A percentile compares a stretch with the other conserved stretches of the same genome.
phyloP scores from a whole-genome alignment of 2,329 filamentous ascomycete genomes.

The Verticillium alfalfae region DNA sequence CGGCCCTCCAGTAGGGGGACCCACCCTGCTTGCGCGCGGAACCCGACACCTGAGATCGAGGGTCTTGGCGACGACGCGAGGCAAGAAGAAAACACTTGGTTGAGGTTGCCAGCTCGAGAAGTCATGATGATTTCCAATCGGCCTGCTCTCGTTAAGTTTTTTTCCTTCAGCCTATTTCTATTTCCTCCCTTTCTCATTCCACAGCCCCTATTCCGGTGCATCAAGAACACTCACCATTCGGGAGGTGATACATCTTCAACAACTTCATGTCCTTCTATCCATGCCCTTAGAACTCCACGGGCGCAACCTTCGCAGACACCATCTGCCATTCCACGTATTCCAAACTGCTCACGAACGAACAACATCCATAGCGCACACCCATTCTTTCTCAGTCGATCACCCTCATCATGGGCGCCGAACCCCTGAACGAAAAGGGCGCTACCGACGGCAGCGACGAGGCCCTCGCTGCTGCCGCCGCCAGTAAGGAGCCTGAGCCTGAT shows the following conservation, averaged over 20 bases:
- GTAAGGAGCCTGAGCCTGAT: constrained; percentile 4
- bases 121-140: not conserved
- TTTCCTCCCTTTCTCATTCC: not conserved
- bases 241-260: too few species aligned
- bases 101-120: not conserved
- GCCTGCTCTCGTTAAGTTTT: not conserved
- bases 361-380: too few species aligned
- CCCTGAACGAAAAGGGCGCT: not conserved
- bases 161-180: not conserved
- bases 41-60: not conserved
- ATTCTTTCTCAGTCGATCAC: not conserved
- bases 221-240: too few species aligned
- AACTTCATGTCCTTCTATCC: not conserved
- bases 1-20: not conserved
- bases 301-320: not conserved
- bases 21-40: not conserved
- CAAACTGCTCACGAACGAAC: too few species aligned
- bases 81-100: not conserved
- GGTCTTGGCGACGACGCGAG: not conserved
- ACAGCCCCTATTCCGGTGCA: not conserved
- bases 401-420: not conserved
- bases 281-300: not conserved
- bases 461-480: not conserved
- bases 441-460: not conserved
- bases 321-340: too few species aligned